Percentiles rank a stretch among this genome's conserved stretches.
Evolutionary conservation across 176 grass and related monocot genomes (phyloP).

Genomic region (Lolium rigidum): DNA sequence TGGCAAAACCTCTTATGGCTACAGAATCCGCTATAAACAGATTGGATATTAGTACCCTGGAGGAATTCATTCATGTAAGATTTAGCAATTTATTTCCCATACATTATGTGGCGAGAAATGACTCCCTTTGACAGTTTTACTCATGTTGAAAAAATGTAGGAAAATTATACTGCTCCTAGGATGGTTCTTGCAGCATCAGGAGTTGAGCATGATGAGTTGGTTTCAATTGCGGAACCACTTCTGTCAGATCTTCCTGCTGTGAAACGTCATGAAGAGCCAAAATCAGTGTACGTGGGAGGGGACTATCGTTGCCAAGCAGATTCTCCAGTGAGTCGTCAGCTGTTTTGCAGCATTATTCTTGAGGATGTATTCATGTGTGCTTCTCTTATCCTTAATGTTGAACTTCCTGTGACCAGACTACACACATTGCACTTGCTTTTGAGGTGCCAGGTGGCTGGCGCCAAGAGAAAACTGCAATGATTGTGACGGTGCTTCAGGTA

Average conservation of each 20-base stretch:
- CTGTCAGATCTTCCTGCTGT: constrained; percentile 68
- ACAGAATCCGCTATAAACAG: constrained; percentile 55
- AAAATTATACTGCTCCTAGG: constrained; percentile 76
- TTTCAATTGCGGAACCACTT: constrained; percentile 67
- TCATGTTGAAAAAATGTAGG: constrained; percentile 53
- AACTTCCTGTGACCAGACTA: constrained; percentile 45
- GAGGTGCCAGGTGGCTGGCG: constrained; percentile 80
- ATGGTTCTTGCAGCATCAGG: constrained; percentile 93
- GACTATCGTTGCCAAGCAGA: constrained; percentile 79
- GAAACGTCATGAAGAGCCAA: constrained; percentile 59
- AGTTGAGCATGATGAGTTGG: constrained; percentile 78
- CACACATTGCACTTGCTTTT: constrained; percentile 84
- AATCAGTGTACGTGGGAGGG: constrained; percentile 73
- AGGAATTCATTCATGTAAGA: constrained; percentile 77
- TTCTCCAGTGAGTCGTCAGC: constrained; percentile 59
- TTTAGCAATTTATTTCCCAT: constrained; percentile 32
- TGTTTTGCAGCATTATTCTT: constrained; percentile 20
- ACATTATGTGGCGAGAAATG: constrained; percentile 9
- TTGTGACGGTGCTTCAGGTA: constrained; percentile 81
- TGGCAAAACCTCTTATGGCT: constrained; percentile 75
- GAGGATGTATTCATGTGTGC: background rate
- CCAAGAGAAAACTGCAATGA: constrained; percentile 75
- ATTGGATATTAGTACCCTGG: constrained; percentile 59
- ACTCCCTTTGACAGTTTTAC: constrained; percentile 37
- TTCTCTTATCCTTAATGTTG: constrained; percentile 29